Evolutionary conservation across 805 yeast species (phyloP), one percentile per base, ranked within the genome.

Genomic region (Wickerhamomyces queroliae): DNA sequence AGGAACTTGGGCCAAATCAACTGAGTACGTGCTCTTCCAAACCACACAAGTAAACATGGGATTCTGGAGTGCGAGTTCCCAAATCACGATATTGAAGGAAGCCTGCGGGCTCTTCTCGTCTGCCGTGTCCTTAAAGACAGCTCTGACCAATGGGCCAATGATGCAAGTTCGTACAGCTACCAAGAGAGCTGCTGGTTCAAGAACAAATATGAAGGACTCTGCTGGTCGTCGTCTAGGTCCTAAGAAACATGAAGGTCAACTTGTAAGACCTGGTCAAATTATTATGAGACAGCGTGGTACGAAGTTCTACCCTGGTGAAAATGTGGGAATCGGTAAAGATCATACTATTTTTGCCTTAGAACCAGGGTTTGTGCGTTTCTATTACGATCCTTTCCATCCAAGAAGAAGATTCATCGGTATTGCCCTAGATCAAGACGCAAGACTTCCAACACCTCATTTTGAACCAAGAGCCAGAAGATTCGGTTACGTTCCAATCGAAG

Each of bases 311-410:
- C 98, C 99, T 0, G 99, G 99, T 25, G 95, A 85, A 49, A 90
- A 93, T 52, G 84, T 79, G 10, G 80, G 80, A 8, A 86, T 91
- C 44, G 99, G 99, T 46, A 82, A 78, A 53, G 98, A 93, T 61
- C 97, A 90, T 61, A 91, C 99, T 2, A 74, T 93, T 24, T 88
- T 71, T 61, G 96, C 99, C 4, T 54, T 70, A 26, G 98, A 93
- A 58, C 96, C 96, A 3, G 99, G 99, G 20, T 88, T 69, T 59
- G 97, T 91, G 23, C 76, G 95, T 47, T 93, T 77, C 64, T 93
- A 93, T 63, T 66, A 82, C 44, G 96, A 93, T 67, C 98, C 99
- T 5, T 93, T 93, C 72, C 98, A 93, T 57, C 97, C 98, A 32
- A 77, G 79, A 59, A 79, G 97, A 58, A 83, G 80, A 57, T 87